phyloP scores from a whole-genome alignment of 495 filamentous ascomycete genomes.

The Monascus purpureus region DNA sequence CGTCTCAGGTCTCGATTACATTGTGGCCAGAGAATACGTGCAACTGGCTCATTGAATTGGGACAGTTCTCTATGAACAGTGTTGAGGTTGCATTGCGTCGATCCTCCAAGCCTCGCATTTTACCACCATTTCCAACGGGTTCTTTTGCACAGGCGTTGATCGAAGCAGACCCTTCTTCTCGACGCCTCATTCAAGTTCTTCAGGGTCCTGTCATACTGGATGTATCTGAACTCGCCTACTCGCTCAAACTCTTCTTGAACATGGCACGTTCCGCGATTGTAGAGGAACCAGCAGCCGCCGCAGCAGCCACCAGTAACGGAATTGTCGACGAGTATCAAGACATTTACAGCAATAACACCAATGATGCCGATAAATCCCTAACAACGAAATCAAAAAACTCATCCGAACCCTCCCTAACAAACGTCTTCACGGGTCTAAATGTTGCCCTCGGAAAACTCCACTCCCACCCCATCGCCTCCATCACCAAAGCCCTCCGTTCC shows the following conservation, averaged over 20 bases:
- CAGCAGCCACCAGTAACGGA: slow-evolving; percentile 18
- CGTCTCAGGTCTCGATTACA: slow-evolving; percentile 27
- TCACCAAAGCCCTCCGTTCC: slow-evolving; percentile 49
- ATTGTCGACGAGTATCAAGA: slow-evolving; percentile 9
- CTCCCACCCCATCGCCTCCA: slow-evolving; percentile 38
- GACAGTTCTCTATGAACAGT: slow-evolving; percentile 47
- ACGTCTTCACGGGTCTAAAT: slow-evolving; percentile 27
- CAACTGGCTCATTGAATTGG: slow-evolving; percentile 46
- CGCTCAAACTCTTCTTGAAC: slow-evolving; percentile 25
- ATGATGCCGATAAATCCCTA: slow-evolving; percentile 1
- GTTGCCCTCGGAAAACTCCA: slow-evolving; percentile 48
- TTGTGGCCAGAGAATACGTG: slow-evolving; percentile 39
- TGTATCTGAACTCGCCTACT: slow-evolving; percentile 29
- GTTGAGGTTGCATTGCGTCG: slow-evolving; percentile 43
- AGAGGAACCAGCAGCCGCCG: slow-evolving; percentile 6
- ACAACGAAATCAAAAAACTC: slow-evolving; percentile 14
- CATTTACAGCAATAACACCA: slow-evolving; percentile 6
- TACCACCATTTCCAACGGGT: slow-evolving; percentile 34
- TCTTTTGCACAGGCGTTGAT: slow-evolving; percentile 45
- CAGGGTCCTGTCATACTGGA: slow-evolving; percentile 23
- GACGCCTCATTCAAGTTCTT: slow-evolving; percentile 42
- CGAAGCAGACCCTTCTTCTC: slow-evolving; percentile 45
- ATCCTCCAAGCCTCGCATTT: slow-evolving; percentile 30
- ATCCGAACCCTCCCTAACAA: slow-evolving; percentile 15
- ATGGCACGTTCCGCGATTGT: slow-evolving; percentile 10